Percentiles rank a stretch among this genome's conserved stretches.
These are phyloP conservation scores for Boechera divaricarpa DNA, from an alignment of 345 rosid species.

Conservation along the genomic window DNA sequence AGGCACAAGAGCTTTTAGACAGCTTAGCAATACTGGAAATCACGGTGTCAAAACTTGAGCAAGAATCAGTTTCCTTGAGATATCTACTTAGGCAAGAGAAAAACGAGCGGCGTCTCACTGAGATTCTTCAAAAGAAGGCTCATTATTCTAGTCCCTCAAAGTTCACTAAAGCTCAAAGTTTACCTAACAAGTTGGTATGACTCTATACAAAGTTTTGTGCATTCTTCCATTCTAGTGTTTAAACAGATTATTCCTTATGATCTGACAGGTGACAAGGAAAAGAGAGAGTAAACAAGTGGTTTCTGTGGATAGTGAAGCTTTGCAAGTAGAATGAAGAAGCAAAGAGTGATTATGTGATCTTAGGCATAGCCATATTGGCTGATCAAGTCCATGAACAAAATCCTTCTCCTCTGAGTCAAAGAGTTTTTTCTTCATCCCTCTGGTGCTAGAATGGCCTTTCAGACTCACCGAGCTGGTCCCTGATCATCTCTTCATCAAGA, in stretches of 20 bases:
- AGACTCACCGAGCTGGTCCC: constrained; percentile 8
- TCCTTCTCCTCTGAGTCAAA: constrained; percentile 5
- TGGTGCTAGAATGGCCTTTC: constrained; percentile 3
- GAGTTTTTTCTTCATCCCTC: background rate
- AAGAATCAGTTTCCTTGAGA: constrained; percentile 68
- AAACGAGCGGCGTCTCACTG: constrained; percentile 70
- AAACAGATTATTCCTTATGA: background rate
- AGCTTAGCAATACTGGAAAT: constrained; percentile 70
- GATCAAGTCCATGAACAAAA: constrained; percentile 18
- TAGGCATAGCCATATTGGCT: constrained; percentile 25
- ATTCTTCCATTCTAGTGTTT: constrained; percentile 10
- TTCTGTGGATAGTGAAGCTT: constrained; percentile 35
- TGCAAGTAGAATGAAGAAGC: constrained; percentile 35
- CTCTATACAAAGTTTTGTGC: background rate
- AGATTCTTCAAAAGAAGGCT: constrained; percentile 60
- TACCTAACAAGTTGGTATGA: constrained; percentile 44
- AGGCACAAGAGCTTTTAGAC: constrained; percentile 83
- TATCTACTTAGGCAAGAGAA: constrained; percentile 84
- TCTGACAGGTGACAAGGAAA: constrained; percentile 38
- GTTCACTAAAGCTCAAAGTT: constrained; percentile 27
- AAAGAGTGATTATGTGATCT: constrained; percentile 28
- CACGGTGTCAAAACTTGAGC: constrained; percentile 80
- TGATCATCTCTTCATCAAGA: constrained; percentile 25
- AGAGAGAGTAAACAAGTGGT: constrained; percentile 39
- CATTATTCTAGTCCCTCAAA: constrained; percentile 46